These are phyloP conservation scores for Thalassiosira allenii DNA, from an alignment of 352 stramenopile genomes.

Conservation along the genomic window DNA sequence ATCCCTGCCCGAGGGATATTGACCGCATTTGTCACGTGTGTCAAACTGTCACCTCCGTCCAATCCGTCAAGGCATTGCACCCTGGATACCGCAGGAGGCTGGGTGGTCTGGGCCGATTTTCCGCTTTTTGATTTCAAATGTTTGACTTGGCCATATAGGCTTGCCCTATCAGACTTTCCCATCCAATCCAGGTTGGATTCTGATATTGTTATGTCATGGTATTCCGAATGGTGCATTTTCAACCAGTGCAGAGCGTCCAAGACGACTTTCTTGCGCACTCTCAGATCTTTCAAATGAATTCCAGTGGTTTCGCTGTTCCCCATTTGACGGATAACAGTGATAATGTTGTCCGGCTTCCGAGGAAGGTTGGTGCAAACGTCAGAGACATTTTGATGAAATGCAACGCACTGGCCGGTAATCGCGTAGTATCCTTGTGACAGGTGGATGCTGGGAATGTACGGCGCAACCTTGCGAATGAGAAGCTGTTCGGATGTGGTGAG, in stretches of 20 bases:
- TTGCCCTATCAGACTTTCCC: background rate
- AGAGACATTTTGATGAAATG: conserved; percentile 11
- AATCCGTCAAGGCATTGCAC: too few relatives aligned
- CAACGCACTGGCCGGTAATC: conserved; percentile 4
- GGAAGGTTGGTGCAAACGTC: background rate
- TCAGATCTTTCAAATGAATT: background rate
- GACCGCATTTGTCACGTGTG: background rate
- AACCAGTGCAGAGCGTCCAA: conserved; percentile 24
- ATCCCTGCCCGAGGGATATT: background rate
- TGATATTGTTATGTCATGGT: conserved; percentile 35
- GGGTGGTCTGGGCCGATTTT: background rate
- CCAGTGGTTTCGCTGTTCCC: background rate
- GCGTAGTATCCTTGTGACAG: background rate
- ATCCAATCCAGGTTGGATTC: conserved; percentile 23
- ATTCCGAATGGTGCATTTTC: conserved; percentile 23
- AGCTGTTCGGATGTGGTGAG: background rate
- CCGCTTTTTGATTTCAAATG: background rate
- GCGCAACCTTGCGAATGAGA: background rate
- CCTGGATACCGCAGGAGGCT: too few relatives aligned
- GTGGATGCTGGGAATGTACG: background rate
- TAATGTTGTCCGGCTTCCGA: background rate
- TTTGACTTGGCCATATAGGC: background rate
- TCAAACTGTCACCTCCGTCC: too few relatives aligned
- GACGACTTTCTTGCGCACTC: conserved; percentile 1
- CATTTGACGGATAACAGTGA: conserved; percentile 7